Conservation (phyloP, 2,329 filamentous ascomycete genomes). For the Epichloe bromicola region DNA sequence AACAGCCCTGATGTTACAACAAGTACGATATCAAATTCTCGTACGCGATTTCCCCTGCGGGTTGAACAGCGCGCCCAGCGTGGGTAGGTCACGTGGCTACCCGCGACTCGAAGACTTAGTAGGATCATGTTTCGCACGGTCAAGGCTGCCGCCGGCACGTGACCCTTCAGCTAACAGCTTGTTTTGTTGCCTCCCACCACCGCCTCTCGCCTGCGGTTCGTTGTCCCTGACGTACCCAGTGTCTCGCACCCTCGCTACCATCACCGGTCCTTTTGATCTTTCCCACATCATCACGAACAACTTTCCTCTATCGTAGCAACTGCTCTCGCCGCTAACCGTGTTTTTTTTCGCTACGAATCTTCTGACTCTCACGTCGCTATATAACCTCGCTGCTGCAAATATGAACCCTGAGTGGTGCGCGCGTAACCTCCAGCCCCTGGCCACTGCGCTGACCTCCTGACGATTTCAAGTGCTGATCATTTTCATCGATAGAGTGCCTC, state of each 20-base stretch:
- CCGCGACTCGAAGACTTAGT: too few species aligned
- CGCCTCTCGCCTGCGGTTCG: slow-evolving; percentile 8
- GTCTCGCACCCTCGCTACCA: slow-evolving; percentile 11
- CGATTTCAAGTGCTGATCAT: slow-evolving; percentile 5
- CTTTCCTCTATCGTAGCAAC: slow-evolving; percentile 10
- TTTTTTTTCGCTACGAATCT: not conserved
- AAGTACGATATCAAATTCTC: too few species aligned
- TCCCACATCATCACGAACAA: slow-evolving; percentile 14
- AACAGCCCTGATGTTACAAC: too few species aligned
- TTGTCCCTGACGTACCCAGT: slow-evolving; percentile 23
- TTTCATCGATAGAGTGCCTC: slow-evolving; percentile 2
- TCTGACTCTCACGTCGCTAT: slow-evolving; percentile 1
- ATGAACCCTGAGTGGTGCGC: slow-evolving; percentile 94
- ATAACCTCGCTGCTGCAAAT: slow-evolving; percentile 28
- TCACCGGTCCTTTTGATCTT: slow-evolving; percentile 13
- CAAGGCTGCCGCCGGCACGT: slow-evolving; percentile 12
- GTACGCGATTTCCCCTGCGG: too few species aligned
- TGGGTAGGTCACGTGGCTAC: too few species aligned
- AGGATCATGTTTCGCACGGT: not conserved
- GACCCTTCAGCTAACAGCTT: slow-evolving; percentile 16
- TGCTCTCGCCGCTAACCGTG: not conserved
- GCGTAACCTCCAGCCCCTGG: slow-evolving; percentile 15
- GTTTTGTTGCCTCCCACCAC: slow-evolving; percentile 10
- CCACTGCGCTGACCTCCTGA: slow-evolving; percentile 20
- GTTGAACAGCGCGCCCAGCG: too few species aligned